Base-by-base conservation (phyloP, 2,329 filamentous ascomycete species). In the Botrytis squamosa region DNA sequence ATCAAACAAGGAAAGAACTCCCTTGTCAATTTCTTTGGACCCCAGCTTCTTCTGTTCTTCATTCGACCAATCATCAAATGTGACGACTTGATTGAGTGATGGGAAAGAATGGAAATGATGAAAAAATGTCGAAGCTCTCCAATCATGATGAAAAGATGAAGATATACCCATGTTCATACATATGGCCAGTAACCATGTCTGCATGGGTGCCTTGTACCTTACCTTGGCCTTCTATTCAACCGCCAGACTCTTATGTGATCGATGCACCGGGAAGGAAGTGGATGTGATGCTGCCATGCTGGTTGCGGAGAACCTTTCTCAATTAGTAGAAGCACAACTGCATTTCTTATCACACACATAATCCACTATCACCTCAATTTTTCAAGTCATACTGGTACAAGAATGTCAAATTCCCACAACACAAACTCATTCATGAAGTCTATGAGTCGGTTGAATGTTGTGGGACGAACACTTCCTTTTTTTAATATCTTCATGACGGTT, bases 291-390 rank as follows among this genome's bases (percentile, higher is more conserved):
- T 38, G 55, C 33, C 33, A 33, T 33, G 40, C 29, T 38, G 55
- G 25, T 44, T 71, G 69, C 69, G 57, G 69, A 71, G 69, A 71
- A 70, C n/a, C 52, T 57, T 59, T 40, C 46, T 68, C 18, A 33
- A 69, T 14, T 69, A 42, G 62, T 29, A 44, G 44, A 66, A 66
- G 20, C 46, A 67, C 46, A 52, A 68, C 65, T 49, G 57, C 57
- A 71, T n/a, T 65, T n/a, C 55, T 63, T 22, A 65, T 63, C 69
- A 65, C 69, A 52, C 38, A 71, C 69, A 42, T 52, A 71, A 49
- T 38, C 29, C 69, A 64, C 69, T 20, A 36, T 36, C 55, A 60
- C 40, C 36, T 36, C 40, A 60, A 22, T 22, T 64, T 29, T 46
- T 29, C 22, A 36, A 38, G 59, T 71, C 20, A 71, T 52, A 71